Percentiles rank a stretch among this genome's conserved stretches.
Evolutionary conservation across 768 basidiomycete species (phyloP).

Genomic region (Boletus subparvulus): DNA sequence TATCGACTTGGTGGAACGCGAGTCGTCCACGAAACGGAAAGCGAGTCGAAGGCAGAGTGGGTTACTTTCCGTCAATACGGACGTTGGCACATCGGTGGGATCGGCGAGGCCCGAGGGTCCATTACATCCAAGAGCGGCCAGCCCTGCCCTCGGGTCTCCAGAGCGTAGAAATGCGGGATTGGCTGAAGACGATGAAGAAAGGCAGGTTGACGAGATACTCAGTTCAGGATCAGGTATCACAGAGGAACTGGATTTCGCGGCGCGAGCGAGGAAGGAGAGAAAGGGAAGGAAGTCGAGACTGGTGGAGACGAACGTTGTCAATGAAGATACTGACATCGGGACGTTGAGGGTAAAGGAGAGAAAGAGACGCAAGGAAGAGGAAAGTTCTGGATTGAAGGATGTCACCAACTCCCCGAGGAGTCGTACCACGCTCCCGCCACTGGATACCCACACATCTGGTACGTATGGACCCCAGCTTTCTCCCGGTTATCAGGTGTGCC

Average conservation of each 20-base stretch:
- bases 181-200: slow-evolving; percentile 59
- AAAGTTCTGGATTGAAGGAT: slow-evolving; percentile 51
- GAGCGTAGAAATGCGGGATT: slow-evolving; percentile 52
- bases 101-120: slow-evolving; percentile 32
- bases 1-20: slow-evolving; percentile 35
- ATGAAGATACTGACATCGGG: slow-evolving; percentile 26
- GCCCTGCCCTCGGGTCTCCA: slow-evolving; percentile 69
- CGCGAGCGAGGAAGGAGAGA: slow-evolving; percentile 46
- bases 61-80: slow-evolving; percentile 45
- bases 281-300: slow-evolving; percentile 29
- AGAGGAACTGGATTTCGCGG: slow-evolving; percentile 18
- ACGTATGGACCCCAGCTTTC: slow-evolving; percentile 9
- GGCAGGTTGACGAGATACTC: slow-evolving; percentile 33
- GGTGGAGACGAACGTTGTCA: slow-evolving; percentile 17
- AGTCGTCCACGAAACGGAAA: slow-evolving; percentile 32
- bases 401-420: slow-evolving; percentile 57
- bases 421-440: slow-evolving; percentile 34
- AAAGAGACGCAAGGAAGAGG: slow-evolving; percentile 40
- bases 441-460: slow-evolving; percentile 41
- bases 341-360: slow-evolving; percentile 37
- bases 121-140: slow-evolving; percentile 54
- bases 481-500: not conserved
- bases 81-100: slow-evolving; percentile 29
- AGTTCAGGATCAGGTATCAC: slow-evolving; percentile 8
- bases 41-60: slow-evolving; percentile 46